Evolutionary conservation across 768 basidiomycete species (phyloP).

Genomic region (Boletus tylopilopsis): DNA sequence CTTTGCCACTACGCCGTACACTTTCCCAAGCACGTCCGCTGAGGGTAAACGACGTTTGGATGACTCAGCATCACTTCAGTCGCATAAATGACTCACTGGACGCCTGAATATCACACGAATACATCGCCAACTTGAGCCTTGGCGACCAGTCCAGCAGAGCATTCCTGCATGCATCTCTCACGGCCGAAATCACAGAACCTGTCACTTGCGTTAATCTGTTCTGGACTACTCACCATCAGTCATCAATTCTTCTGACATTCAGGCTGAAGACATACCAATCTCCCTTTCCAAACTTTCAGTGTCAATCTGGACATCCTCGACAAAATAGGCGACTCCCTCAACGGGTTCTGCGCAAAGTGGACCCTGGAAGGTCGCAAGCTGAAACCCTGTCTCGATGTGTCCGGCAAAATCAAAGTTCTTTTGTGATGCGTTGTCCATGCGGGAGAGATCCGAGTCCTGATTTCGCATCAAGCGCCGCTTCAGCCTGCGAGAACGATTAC

Average conservation of each 20-base stretch:
- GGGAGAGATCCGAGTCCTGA: conserved; percentile 31
- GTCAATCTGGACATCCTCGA: conserved; percentile 72
- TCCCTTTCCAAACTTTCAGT: conserved; percentile 57
- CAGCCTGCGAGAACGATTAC: conserved; percentile 38
- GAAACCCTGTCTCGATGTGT: conserved; percentile 89
- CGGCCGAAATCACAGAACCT: conserved; percentile 85
- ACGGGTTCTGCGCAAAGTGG: conserved; percentile 95
- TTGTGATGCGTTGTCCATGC: conserved; percentile 33
- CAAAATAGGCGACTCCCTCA: conserved; percentile 87
- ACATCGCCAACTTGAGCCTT: conserved; percentile 95
- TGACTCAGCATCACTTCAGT: conserved; percentile 9
- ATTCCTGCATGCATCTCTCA: conserved; percentile 85
- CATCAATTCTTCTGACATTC: conserved; percentile 3
- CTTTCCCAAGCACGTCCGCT: conserved; percentile 98
- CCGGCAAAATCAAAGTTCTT: conserved; percentile 64
- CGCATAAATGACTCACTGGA: conserved; percentile 61
- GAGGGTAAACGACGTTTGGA: conserved; percentile 1
- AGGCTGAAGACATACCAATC: conserved; percentile 46
- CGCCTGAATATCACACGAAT: conserved; percentile 96
- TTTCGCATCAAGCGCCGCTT: conserved; percentile 43
- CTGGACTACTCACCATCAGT: conserved; percentile 49
- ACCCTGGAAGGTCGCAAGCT: conserved; percentile 90
- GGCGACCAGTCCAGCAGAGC: conserved; percentile 97
- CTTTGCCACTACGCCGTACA: conserved; percentile 91
- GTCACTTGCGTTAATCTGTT: conserved; percentile 80